Evolutionary conservation across 805 yeast species (phyloP), one percentile per base, ranked within the genome.

Genomic region (Wickerhamiella kurtzmanii): DNA sequence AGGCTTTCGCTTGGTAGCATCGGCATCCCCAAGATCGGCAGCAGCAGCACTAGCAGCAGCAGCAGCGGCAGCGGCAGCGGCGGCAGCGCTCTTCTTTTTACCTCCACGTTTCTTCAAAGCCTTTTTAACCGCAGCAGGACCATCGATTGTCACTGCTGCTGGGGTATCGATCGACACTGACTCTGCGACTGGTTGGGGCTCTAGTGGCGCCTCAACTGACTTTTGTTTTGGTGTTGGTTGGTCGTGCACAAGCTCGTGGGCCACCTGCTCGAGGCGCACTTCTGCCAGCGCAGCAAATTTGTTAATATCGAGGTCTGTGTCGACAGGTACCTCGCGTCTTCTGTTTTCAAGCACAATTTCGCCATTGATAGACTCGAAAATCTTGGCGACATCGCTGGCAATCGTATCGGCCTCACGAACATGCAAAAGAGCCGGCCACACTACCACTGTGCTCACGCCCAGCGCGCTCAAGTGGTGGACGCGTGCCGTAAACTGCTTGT

Each of bases 401-500:
- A 65, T 48, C 20, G 53, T 59, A 3, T 61, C 68, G 18, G 65
- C 59, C 41, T 61, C 63, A 9, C 55, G 45, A 35, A 64, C 49
- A 25, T 62, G 62, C n/a, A 67, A 54, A 5, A 66, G 51, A 2
- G 66, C 53, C 22, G 64, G 65, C 48, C 60, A 64, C 17, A 61
- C 56, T 13, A 61, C 59, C 20, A 60, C 64, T 44, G 63, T 67
- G 32, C 69, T 65, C n/a, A 75, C 50, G 19, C 67, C 70, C 17
- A 71, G 62, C 37, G 69, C 71, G 55, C 69, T 66, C 46, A 67
- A 56, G 46, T 71, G 55, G 51, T 64, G 52, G 54, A 71, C 71
- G 48, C 72, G 69, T 45, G 77, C 64, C 39, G 76, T 65, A 64
- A 69, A 64, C 35, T 70, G 61, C 50, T 68, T 71, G 18, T 55